A percentile compares a stretch with the other conserved stretches of the same genome.
phyloP scores from a whole-genome alignment of 164 flowering plant genomes.

The Aristolochia californica region DNA sequence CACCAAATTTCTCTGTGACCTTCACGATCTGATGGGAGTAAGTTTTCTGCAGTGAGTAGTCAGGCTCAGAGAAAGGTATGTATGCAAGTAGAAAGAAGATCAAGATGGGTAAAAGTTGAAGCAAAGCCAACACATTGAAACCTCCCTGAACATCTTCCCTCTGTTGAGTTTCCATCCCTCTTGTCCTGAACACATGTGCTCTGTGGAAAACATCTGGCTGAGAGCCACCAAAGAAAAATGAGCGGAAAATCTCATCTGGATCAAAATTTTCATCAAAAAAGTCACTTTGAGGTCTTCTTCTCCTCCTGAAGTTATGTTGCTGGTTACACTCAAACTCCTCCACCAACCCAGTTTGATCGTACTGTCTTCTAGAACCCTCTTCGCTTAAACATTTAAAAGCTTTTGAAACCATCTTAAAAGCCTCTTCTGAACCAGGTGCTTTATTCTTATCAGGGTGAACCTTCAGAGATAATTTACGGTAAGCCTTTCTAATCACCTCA shows the following conservation, averaged over 20 bases:
- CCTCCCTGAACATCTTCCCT: constrained; percentile 41
- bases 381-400: constrained; percentile 94
- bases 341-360: constrained; percentile 68
- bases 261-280: constrained; percentile 72
- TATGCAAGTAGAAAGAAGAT: constrained; percentile 61
- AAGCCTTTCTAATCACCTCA: constrained; percentile 84
- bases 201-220: constrained; percentile 46
- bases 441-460: constrained; percentile 98
- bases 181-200: constrained; percentile 43
- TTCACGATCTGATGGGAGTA: constrained; percentile 43
- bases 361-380: constrained; percentile 65
- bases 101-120: constrained; percentile 67
- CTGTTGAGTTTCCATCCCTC: constrained; percentile 33
- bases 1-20: constrained; percentile 52
- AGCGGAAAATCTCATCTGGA: constrained; percentile 85
- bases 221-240: constrained; percentile 51
- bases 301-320: constrained; percentile 44
- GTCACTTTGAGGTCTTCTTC: constrained; percentile 37
- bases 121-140: constrained; percentile 44
- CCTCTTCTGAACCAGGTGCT: constrained; percentile 97
- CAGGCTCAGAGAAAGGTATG: constrained; percentile 80
- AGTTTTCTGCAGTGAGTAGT: constrained; percentile 66
- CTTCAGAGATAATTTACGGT: constrained; percentile 79
- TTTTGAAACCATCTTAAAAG: constrained; percentile 81
- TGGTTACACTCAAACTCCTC: constrained; percentile 69